A percentile compares a stretch with the other conserved stretches of the same genome.
These are phyloP conservation scores for Eutrema yunnanense DNA, from an alignment of 345 rosid genomes.

Conservation along the genomic window DNA sequence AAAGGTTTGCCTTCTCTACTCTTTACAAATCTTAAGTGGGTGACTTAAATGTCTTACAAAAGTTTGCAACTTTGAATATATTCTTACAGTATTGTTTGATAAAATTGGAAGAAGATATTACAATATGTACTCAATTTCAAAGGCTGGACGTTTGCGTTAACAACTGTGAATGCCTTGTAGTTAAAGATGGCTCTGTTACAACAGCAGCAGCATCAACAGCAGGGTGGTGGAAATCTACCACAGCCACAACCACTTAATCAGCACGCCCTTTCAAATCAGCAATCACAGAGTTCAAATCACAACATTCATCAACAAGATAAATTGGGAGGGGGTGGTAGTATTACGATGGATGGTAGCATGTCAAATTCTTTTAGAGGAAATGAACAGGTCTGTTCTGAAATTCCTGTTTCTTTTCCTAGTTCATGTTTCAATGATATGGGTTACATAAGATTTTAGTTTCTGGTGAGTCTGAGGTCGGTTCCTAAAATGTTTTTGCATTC, in stretches of 20 bases:
- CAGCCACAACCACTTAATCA: constrained; percentile 52
- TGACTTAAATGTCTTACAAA: background rate
- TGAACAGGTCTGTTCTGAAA: constrained; percentile 78
- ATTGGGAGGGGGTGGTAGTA: constrained; percentile 68
- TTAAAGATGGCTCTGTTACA: constrained; percentile 66
- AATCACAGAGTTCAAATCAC: constrained; percentile 64
- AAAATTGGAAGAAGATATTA: background rate
- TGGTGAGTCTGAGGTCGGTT: constrained; percentile 17
- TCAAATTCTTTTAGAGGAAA: constrained; percentile 92
- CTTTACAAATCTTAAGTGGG: background rate
- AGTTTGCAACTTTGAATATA: background rate
- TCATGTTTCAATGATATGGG: background rate
- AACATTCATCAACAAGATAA: constrained; percentile 82
- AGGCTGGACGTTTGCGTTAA: background rate
- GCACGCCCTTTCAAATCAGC: constrained; percentile 63
- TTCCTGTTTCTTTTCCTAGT: background rate
- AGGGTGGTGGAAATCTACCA: constrained; percentile 44
- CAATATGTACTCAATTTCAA: background rate
- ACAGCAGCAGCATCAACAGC: constrained; percentile 58
- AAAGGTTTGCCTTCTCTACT: constrained; percentile 40
- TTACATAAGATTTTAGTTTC: background rate
- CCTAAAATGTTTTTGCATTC: constrained; percentile 33
- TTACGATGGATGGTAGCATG: constrained; percentile 71
- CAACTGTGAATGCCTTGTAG: constrained; percentile 32
- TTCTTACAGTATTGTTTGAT: background rate